A percentile compares a stretch with the other conserved stretches of the same genome.
phyloP scores from a whole-genome alignment of 768 basidiomycete genomes.

The Mycena kentingensis region DNA sequence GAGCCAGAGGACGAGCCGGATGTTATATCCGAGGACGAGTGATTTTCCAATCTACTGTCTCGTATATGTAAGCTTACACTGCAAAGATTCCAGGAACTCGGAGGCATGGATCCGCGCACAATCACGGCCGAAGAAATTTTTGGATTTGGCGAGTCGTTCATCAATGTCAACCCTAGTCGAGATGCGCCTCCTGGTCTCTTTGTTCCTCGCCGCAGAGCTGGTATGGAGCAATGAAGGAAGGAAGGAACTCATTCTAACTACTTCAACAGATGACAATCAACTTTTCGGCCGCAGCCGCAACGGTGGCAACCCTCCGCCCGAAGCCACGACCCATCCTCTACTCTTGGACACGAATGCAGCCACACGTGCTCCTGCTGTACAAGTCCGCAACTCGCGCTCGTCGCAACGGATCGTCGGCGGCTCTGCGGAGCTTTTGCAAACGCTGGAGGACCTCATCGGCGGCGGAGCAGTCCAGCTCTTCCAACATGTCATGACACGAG shows the following conservation, averaged over 20 bases:
- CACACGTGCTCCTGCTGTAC: conserved; percentile 44
- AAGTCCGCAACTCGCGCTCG: conserved; percentile 54
- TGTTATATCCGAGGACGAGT: conserved; percentile 67
- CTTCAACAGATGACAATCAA: conserved; percentile 54
- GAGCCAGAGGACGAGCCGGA: conserved; percentile 66
- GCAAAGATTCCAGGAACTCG: conserved; percentile 43
- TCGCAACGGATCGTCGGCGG: conserved; percentile 56
- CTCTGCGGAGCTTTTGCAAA: conserved; percentile 65
- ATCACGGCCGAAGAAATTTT: conserved; percentile 54
- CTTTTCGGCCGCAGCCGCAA: conserved; percentile 67
- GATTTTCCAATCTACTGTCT: conserved; percentile 26
- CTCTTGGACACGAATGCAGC: conserved; percentile 62
- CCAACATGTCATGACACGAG: conserved; percentile 74
- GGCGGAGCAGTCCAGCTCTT: conserved; percentile 81
- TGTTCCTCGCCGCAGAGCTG: conserved; percentile 50
- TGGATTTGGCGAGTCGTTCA: conserved; percentile 55
- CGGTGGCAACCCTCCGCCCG: conserved; percentile 52
- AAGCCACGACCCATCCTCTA: conserved; percentile 80
- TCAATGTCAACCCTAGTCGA: conserved; percentile 44
- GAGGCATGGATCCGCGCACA: conserved; percentile 39
- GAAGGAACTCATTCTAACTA: not conserved
- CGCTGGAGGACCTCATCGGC: conserved; percentile 80
- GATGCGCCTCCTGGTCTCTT: conserved; percentile 48
- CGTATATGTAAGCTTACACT: not conserved
- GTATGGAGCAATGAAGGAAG: too few species aligned